Evolutionary conservation across 352 stramenopile species (phyloP), one percentile per base, ranked within the genome.

Genomic region (Phytopythium sindhum): DNA sequence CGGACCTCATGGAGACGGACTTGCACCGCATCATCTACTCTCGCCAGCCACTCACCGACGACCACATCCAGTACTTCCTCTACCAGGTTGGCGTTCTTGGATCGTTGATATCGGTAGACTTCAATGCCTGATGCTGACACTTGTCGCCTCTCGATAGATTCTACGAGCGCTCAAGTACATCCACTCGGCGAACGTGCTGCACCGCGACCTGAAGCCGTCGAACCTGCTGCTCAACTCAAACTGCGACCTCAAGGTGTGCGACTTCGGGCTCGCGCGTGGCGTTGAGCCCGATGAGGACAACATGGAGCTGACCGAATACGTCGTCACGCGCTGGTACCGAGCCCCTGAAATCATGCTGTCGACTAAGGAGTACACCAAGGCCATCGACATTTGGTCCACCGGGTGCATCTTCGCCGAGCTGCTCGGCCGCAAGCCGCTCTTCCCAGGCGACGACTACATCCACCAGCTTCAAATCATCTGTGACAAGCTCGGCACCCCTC

Each of bases 21-120:
- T 74, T 99, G 54, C 97, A 99, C 75, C 89, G 95, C 57, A 98
- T 99, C 67, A 99, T 99, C 67, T 98, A 99, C 76, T 98, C 93
- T n/a, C 77, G 84, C 10, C 92, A 98, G 67, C 76, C 81, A 9
- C 88, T 98, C 47, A 97, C 87, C 15, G 92, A 97, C 58, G 92
- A 97, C 51, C 92, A 98, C 58, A 88, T 97, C 61, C 92, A 98
- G 68, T 98, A 96, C 68, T 98, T 98, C 66, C 67, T 97, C 33
- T 98, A 98, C 68, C 92, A 96, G 70, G 81, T 91, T 45, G 17
- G 26, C 35, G 21, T 80, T 11, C n/a, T 19, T 11, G 4, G 23
- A 2, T 1, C 23, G 0, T 52, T 28, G 45, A 7, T 2, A 29
- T 29, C 11, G 8, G 10, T 17, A 17, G 10, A 7, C 45, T 52